phyloP scores from a whole-genome alignment of 768 basidiomycete species.

The Collybia sordida region DNA sequence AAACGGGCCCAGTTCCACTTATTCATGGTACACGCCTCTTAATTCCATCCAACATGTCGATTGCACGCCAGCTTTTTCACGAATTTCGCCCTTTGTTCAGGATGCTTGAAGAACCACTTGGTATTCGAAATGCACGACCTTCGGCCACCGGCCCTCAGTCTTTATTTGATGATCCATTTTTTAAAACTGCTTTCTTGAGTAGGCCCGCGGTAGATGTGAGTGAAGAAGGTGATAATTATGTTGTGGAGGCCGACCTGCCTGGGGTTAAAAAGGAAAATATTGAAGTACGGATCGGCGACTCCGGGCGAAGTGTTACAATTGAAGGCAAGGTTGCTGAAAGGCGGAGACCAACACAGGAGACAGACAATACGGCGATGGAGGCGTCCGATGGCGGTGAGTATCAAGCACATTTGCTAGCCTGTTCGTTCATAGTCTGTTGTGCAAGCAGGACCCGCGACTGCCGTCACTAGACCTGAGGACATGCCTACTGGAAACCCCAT shows the following conservation, averaged over 20 bases:
- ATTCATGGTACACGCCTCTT: not conserved
- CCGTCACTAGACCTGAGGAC: slow-evolving; percentile 22
- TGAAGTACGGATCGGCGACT: slow-evolving; percentile 68
- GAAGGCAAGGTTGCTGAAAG: slow-evolving; percentile 55
- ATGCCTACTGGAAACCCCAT: slow-evolving; percentile 38
- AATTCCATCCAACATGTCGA: slow-evolving; percentile 47
- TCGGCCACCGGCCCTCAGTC: slow-evolving; percentile 13
- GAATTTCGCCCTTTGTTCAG: slow-evolving; percentile 78
- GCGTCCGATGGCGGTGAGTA: slow-evolving; percentile 8
- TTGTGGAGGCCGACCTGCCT: slow-evolving; percentile 77
- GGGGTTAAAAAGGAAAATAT: slow-evolving; percentile 79
- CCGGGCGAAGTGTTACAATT: slow-evolving; percentile 69
- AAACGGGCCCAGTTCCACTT: slow-evolving; percentile 3
- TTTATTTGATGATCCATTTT: slow-evolving; percentile 52
- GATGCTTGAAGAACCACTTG: slow-evolving; percentile 71
- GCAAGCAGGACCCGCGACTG: slow-evolving; percentile 12
- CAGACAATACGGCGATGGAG: not conserved
- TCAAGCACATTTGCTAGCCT: not conserved
- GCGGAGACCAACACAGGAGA: slow-evolving; percentile 12
- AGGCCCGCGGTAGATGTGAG: slow-evolving; percentile 67
- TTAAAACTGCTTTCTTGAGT: slow-evolving; percentile 24
- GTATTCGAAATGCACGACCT: slow-evolving; percentile 20
- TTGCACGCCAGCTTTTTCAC: slow-evolving; percentile 61
- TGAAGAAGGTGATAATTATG: slow-evolving; percentile 62
- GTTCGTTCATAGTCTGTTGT: not conserved